A percentile compares a stretch with the other conserved stretches of the same genome.
Conservation (phyloP, 345 rosid species). For the Carallia brachiata region DNA sequence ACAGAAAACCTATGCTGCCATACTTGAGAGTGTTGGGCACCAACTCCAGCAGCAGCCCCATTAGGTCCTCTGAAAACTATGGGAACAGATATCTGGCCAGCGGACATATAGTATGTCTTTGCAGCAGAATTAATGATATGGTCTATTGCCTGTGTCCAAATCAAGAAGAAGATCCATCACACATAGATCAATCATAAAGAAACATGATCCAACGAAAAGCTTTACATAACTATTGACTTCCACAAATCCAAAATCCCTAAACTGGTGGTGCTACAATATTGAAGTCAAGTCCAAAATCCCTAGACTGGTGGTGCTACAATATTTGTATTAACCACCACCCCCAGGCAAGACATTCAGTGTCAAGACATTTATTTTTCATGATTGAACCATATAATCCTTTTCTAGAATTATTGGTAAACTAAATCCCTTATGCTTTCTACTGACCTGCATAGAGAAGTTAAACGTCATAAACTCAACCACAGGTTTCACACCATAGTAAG, state of each 20-base stretch:
- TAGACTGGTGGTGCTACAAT: background rate
- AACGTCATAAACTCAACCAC: constrained; percentile 92
- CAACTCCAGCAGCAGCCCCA: constrained; percentile 99
- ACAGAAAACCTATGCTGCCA: constrained; percentile 16
- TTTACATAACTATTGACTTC: background rate
- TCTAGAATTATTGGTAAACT: too few species aligned
- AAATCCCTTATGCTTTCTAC: background rate
- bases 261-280: too few species aligned
- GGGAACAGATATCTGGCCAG: constrained; percentile 76
- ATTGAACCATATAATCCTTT: too few species aligned
- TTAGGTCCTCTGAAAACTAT: constrained; percentile 96
- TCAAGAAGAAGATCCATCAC: constrained; percentile 3
- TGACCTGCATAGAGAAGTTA: constrained; percentile 96
- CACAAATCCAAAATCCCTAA: too few species aligned
- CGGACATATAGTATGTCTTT: constrained; percentile 83
- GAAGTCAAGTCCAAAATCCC: too few species aligned
- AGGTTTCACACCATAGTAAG: constrained; percentile 82
- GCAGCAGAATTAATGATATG: constrained; percentile 92
- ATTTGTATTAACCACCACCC: background rate
- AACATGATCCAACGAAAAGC: background rate
- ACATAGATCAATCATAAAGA: background rate
- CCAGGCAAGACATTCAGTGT: background rate
- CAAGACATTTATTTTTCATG: too few species aligned
- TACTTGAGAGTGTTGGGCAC: constrained; percentile 97
- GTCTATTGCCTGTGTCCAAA: constrained; percentile 70